Conservation (phyloP, 257 asterid species). For the Striga asiatica region DNA sequence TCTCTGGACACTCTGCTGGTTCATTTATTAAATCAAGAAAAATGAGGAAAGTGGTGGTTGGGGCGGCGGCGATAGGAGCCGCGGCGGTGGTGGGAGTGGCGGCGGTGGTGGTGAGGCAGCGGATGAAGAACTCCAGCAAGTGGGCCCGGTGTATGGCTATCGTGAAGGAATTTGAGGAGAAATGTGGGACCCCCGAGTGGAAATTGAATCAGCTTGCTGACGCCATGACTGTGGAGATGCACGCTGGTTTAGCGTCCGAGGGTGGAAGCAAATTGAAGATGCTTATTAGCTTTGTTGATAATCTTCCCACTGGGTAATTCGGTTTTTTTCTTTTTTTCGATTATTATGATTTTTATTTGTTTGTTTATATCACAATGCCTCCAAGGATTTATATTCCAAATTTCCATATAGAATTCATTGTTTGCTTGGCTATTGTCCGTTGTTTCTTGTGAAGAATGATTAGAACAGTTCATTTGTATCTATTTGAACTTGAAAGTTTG, state of each 20-base stretch:
- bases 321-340: background rate
- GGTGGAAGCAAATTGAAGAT: conserved; percentile 86
- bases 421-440: background rate
- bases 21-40: conserved; percentile 2
- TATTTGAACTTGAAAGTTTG: background rate
- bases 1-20: background rate
- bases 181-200: conserved; percentile 58
- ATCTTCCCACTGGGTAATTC: conserved; percentile 67
- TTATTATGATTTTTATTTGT: background rate
- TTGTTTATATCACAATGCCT: background rate
- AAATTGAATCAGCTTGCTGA: conserved; percentile 61
- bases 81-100: conserved; percentile 60
- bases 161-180: conserved; percentile 61
- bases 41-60: conserved; percentile 60
- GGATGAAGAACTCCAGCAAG: conserved; percentile 47
- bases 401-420: too few relatives aligned
- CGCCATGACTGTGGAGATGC: conserved; percentile 85
- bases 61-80: conserved; percentile 65
- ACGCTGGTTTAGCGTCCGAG: conserved; percentile 75
- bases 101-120: conserved; percentile 53
- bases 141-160: conserved; percentile 52
- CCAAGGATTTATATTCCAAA: background rate
- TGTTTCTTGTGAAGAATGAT: background rate
- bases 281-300: conserved; percentile 74
- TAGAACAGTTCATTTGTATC: background rate